These are phyloP conservation scores for Lactifluus piperatus DNA, from an alignment of 768 basidiomycete species.

Conservation along the genomic window DNA sequence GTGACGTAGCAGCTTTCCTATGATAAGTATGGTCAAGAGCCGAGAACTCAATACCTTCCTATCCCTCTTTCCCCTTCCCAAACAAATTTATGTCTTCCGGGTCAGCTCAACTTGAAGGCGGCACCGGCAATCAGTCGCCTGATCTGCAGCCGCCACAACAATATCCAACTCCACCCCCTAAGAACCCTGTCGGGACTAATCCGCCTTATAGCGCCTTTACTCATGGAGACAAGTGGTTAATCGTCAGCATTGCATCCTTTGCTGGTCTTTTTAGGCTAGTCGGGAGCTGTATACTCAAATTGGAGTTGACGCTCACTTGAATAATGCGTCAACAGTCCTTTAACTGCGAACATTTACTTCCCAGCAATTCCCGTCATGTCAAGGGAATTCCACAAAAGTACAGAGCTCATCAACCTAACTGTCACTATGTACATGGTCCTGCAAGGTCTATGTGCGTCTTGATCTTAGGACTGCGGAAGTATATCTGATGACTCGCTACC, in stretches of 20 bases:
- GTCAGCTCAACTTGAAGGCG: background rate
- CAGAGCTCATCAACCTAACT: slow-evolving; percentile 70
- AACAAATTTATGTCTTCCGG: background rate
- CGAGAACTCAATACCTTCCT: background rate
- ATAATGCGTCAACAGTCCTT: slow-evolving; percentile 36
- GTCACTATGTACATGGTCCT: slow-evolving; percentile 71
- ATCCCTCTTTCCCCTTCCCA: background rate
- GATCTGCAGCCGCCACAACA: background rate
- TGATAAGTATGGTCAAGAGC: background rate
- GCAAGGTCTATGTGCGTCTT: slow-evolving; percentile 47
- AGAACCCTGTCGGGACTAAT: slow-evolving; percentile 18
- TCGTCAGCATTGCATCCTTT: slow-evolving; percentile 48
- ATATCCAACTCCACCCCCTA: background rate
- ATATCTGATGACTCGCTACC: background rate
- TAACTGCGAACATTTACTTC: slow-evolving; percentile 72
- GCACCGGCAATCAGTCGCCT: background rate
- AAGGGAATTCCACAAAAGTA: slow-evolving; percentile 50
- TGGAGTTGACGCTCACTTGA: background rate
- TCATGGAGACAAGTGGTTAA: slow-evolving; percentile 54
- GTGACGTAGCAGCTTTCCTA: too few relatives aligned
- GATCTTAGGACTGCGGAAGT: too few relatives aligned
- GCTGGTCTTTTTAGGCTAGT: slow-evolving; percentile 57
- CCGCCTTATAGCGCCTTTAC: slow-evolving; percentile 43
- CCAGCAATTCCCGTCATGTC: slow-evolving; percentile 69
- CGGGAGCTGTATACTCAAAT: background rate